These are phyloP conservation scores for Xylariaceae sp. DNA, from an alignment of 2,329 filamentous ascomycete genomes.

Conservation along the genomic window DNA sequence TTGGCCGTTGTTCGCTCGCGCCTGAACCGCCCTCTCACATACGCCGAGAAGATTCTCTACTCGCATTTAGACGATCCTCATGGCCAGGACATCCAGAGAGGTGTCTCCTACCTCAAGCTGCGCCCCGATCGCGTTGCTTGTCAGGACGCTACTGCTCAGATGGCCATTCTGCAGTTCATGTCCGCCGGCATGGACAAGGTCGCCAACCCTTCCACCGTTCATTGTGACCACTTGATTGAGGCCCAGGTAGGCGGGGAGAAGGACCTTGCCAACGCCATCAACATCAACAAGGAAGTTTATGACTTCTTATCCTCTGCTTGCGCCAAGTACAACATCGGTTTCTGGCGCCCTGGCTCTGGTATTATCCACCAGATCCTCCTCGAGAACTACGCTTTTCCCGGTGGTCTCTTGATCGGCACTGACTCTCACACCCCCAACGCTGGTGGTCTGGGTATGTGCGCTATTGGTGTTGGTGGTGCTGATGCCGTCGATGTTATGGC, in stretches of 20 bases:
- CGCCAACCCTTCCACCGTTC: slow-evolving; percentile 90
- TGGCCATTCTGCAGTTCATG: slow-evolving; percentile 99
- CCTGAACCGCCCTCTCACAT: slow-evolving; percentile 89
- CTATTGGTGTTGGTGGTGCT: slow-evolving; percentile 95
- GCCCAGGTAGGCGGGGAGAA: slow-evolving; percentile 89
- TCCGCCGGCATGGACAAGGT: slow-evolving; percentile 94
- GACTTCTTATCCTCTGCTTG: slow-evolving; percentile 92
- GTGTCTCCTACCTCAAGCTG: slow-evolving; percentile 91
- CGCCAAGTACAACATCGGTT: slow-evolving; percentile 99
- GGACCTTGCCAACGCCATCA: slow-evolving; percentile 85
- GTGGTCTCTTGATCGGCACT: slow-evolving; percentile 94
- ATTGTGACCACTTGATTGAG: slow-evolving; percentile 99
- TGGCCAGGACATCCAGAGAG: slow-evolving; percentile 92
- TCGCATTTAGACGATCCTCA: slow-evolving; percentile 97
- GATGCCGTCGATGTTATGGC: slow-evolving; percentile 96
- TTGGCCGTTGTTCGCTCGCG: slow-evolving; percentile 82
- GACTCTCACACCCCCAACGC: slow-evolving; percentile 97
- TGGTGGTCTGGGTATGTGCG: slow-evolving; percentile 90
- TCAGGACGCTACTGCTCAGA: slow-evolving; percentile 99
- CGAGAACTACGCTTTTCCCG: slow-evolving; percentile 99
- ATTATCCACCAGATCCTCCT: slow-evolving; percentile 99
- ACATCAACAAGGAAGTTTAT: slow-evolving; percentile 99
- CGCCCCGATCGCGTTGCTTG: slow-evolving; percentile 97
- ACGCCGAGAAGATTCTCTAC: slow-evolving; percentile 98
- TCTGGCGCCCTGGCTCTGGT: slow-evolving; percentile 97